Evolutionary conservation across 345 rosid species (phyloP).

Genomic region (Eucalyptus cloeziana): DNA sequence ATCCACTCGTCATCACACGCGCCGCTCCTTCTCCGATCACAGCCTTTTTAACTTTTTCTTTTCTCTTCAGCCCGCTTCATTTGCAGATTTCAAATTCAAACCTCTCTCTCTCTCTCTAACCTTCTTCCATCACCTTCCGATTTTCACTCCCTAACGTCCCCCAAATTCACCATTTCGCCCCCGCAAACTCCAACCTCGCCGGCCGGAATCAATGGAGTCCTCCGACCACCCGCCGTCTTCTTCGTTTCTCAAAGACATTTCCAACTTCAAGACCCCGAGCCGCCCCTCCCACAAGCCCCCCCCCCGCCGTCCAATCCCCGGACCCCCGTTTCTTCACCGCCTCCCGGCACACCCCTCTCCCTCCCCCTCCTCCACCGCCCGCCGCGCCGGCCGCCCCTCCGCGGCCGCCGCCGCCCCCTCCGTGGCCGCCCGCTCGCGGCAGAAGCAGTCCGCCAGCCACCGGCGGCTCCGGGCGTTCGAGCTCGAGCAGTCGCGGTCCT

Average conservation of each 20-base stretch:
- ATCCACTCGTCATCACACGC: neutral
- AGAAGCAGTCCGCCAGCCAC: neutral
- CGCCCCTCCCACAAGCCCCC: conserved; percentile 16
- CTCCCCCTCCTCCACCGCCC: conserved; percentile 12
- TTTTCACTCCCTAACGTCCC: neutral
- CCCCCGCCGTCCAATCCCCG: conserved; percentile 32
- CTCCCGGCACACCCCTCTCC: conserved; percentile 41
- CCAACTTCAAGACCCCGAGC: conserved; percentile 83
- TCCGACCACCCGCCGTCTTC: neutral
- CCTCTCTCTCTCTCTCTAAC: neutral
- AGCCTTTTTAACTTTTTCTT: neutral
- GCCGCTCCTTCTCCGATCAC: neutral
- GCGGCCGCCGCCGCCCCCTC: neutral
- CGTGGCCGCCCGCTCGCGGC: conserved; percentile 13
- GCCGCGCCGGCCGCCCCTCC: conserved; percentile 1
- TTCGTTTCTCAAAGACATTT: conserved; percentile 48
- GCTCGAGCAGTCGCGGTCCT: conserved; percentile 61
- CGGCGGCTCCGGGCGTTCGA: conserved; percentile 52
- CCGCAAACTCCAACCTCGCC: neutral
- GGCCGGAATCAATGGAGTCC: neutral
- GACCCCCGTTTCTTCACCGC: conserved; percentile 53
- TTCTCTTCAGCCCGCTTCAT: neutral
- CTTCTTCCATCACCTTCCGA: neutral
- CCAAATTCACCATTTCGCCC: neutral
- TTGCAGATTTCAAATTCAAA: neutral